phyloP scores from a whole-genome alignment of 2,329 filamentous ascomycete species.

The Podosphaera leucotricha region DNA sequence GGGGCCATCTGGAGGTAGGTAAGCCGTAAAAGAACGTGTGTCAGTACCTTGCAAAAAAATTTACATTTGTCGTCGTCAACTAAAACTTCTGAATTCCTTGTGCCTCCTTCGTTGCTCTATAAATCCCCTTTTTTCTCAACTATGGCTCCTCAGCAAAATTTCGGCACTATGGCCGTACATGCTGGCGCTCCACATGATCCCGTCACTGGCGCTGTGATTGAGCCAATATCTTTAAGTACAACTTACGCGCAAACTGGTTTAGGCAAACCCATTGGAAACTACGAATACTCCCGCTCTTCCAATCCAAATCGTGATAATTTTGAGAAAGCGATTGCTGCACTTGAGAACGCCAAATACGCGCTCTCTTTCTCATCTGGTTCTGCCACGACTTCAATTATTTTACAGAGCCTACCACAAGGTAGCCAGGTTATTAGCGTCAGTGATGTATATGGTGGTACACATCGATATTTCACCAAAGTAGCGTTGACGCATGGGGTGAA shows the following conservation, averaged over 20 bases:
- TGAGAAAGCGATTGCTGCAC: conserved; percentile 68
- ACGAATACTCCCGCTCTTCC: conserved; percentile 81
- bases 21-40: no score
- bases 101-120: no score
- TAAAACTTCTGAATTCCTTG: no score
- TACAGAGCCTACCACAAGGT: conserved; percentile 75
- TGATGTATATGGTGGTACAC: conserved; percentile 93
- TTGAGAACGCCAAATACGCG: conserved; percentile 81
- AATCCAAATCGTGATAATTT: conserved; percentile 96
- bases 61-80: no score
- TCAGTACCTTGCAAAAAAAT: no score
- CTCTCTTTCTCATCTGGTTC: conserved; percentile 88
- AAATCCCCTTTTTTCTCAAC: background rate
- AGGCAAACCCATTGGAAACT: conserved; percentile 65
- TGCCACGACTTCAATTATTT: conserved; percentile 75
- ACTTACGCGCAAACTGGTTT: conserved; percentile 85
- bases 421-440: conserved; percentile 92
- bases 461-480: conserved; percentile 97
- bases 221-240: conserved; percentile 84
- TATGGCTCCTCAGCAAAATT: conserved; percentile 28
- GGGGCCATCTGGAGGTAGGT: no score
- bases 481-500: conserved; percentile 81
- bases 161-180: conserved; percentile 88
- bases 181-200: conserved; percentile 82
- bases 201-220: conserved; percentile 81